A percentile compares a stretch with the other conserved stretches of the same genome.
phyloP scores from a whole-genome alignment of 2,329 filamentous ascomycete genomes.

The Cordyceps cateniannulata region DNA sequence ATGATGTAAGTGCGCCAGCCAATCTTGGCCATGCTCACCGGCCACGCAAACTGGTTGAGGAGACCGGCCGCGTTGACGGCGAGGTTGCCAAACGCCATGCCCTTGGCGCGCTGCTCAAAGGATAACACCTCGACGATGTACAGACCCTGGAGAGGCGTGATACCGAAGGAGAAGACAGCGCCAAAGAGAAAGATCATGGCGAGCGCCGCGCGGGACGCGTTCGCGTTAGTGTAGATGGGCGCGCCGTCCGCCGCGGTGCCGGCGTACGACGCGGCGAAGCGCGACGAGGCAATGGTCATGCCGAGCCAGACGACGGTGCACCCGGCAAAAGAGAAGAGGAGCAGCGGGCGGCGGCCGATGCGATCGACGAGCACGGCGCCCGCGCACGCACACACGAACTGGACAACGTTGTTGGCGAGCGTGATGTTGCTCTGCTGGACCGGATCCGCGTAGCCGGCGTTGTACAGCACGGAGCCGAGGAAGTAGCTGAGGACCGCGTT shows the following conservation, averaged over 20 bases:
- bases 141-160: constrained; percentile 31
- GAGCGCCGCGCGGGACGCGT: constrained; percentile 37
- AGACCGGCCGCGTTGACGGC: constrained; percentile 38
- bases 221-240: constrained; percentile 21
- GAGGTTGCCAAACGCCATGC: constrained; percentile 44
- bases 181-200: constrained; percentile 47
- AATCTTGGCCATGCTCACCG: constrained; percentile 42
- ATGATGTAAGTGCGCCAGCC: constrained; percentile 49
- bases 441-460: constrained; percentile 35
- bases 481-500: constrained; percentile 39
- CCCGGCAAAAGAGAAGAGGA: constrained; percentile 42
- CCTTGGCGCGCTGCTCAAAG: constrained; percentile 49
- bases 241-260: constrained; percentile 22
- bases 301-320: constrained; percentile 44
- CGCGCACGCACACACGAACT: constrained; percentile 35
- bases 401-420: constrained; percentile 38
- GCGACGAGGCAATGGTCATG: constrained; percentile 40
- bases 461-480: constrained; percentile 37
- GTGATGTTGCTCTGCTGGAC: constrained; percentile 38
- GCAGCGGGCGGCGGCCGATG: constrained; percentile 45
- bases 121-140: constrained; percentile 48
- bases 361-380: constrained; percentile 17
- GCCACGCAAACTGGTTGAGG: constrained; percentile 39
- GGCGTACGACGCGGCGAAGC: constrained; percentile 26
- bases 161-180: constrained; percentile 41